Percentiles rank a stretch among this genome's conserved stretches.
Evolutionary conservation across 352 stramenopile species (phyloP).

Genomic region (Globisporangium parvum): DNA sequence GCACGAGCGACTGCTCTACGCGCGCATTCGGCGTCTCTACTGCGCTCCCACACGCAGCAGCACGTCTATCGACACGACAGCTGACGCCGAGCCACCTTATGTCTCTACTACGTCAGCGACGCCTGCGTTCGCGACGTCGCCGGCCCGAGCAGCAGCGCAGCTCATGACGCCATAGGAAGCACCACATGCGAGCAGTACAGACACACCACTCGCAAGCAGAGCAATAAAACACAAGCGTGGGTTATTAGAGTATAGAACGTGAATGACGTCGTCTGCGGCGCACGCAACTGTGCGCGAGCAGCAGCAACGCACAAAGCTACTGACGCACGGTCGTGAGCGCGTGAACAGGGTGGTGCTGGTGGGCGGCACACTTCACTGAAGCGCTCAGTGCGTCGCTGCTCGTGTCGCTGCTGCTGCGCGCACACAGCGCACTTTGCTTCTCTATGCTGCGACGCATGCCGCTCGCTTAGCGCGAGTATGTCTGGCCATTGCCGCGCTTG

Average conservation of each 20-base stretch:
- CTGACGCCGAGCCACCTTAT: neutral
- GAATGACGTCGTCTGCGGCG: neutral
- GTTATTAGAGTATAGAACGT: conserved; percentile 22
- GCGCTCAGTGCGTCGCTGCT: too few species aligned
- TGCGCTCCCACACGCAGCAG: neutral
- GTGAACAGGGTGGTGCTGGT: too few species aligned
- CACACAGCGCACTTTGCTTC: neutral
- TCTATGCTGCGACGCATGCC: conserved; percentile 20
- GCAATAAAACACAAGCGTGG: conserved; percentile 7
- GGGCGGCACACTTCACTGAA: too few species aligned
- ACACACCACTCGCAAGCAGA: neutral
- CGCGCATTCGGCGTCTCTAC: conserved; percentile 40
- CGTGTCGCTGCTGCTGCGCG: too few species aligned
- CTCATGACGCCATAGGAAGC: conserved; percentile 4
- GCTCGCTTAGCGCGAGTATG: conserved; percentile 71
- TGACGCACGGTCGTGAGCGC: too few species aligned
- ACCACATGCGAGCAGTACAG: neutral
- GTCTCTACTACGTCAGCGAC: too few species aligned
- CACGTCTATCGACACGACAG: neutral
- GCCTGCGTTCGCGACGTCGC: too few species aligned
- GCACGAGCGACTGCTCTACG: conserved; percentile 49
- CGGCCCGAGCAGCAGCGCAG: neutral
- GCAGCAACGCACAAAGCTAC: too few species aligned
- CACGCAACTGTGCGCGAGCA: too few species aligned
- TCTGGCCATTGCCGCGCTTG: conserved; percentile 80